These are phyloP conservation scores for Zymoseptoria tritici DNA, from an alignment of 2,329 filamentous ascomycete species.

Conservation along the genomic window DNA sequence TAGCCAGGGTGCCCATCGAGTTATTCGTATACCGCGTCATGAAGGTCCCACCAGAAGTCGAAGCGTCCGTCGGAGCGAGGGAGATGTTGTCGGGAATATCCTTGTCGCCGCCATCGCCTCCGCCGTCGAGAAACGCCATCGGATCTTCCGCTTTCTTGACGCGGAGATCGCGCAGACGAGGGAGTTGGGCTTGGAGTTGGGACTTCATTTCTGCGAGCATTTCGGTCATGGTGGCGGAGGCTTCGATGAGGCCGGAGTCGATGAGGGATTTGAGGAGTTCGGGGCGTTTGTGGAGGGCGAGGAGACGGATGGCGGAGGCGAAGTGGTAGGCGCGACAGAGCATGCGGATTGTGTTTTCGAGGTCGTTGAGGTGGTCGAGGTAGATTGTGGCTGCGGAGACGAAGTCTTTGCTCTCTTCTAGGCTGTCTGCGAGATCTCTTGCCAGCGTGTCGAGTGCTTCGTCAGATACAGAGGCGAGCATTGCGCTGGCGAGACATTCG, in stretches of 20 bases:
- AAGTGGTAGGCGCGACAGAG: slow-evolving; percentile 86
- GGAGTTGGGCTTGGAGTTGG: slow-evolving; percentile 77
- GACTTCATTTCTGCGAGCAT: slow-evolving; percentile 86
- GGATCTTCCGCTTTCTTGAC: slow-evolving; percentile 76
- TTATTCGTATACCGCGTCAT: slow-evolving; percentile 89
- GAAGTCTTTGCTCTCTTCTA: slow-evolving; percentile 80
- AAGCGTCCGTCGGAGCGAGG: slow-evolving; percentile 75
- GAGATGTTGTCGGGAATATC: slow-evolving; percentile 90
- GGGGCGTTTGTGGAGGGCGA: slow-evolving; percentile 52
- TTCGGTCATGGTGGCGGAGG: slow-evolving; percentile 75
- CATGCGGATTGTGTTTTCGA: slow-evolving; percentile 62
- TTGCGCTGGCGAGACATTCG: slow-evolving; percentile 75
- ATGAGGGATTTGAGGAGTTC: slow-evolving; percentile 61
- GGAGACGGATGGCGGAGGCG: slow-evolving; percentile 75
- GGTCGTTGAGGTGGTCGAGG: slow-evolving; percentile 68
- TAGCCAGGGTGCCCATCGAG: slow-evolving; percentile 61
- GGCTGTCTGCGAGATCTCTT: slow-evolving; percentile 65
- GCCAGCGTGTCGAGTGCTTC: slow-evolving; percentile 61
- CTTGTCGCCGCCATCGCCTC: slow-evolving; percentile 37
- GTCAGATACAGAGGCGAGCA: slow-evolving; percentile 55
- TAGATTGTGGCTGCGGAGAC: slow-evolving; percentile 70
- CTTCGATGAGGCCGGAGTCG: slow-evolving; percentile 72
- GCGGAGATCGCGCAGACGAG: slow-evolving; percentile 75
- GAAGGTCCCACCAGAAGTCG: slow-evolving; percentile 66
- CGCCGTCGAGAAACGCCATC: slow-evolving; percentile 78